Base-by-base conservation (phyloP, 78 protist species). In the Monosiga brevicollis region DNA sequence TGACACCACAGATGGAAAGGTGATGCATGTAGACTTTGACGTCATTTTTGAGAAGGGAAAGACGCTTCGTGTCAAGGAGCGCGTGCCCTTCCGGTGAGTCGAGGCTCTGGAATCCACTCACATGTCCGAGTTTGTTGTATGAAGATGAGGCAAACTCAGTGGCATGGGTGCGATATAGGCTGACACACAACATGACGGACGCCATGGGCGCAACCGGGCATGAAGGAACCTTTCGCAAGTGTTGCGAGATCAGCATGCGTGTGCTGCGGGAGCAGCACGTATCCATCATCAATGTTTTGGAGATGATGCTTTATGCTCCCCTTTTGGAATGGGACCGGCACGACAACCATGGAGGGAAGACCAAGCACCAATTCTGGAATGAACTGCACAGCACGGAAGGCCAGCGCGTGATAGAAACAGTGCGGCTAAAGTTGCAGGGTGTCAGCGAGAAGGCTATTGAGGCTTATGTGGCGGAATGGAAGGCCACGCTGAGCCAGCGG, bases 11-110 rank as follows among this genome's bases (percentile, higher is more conserved):
- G 90, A 78, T 25, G 99, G 98, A 42, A 96, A 86, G 35, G 49
- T 77, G 23, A 85, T 93, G 36, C 98, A 96, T 81, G 95, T 97
- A 32, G 99, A 97, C 81, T 92, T 95, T 83, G 93, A 94, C 81
- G 90, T 95, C 74, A 42, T 95, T 42, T 97, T 97, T 87, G 81
- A 88, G 87, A 92, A 91, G 81, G 99, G 97, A n/a, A 49, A 55
- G 78, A 73, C 89, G 26, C 84, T 94, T 74, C n/a, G 10, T 0
- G 83, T 83, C 35, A 93, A 95, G 10, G 98, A 95, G 80, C 36
- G 78, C 6, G 99, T 97, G 24, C 98, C 97, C 36, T 97, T 94
- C 91, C n/a, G n/a, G n/a, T n/a, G n/a, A n/a, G n/a, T n/a, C n/a
- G n/a, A n/a, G n/a, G n/a, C n/a, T n/a, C n/a, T n/a, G n/a, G n/a